phyloP scores from a whole-genome alignment of 2,329 filamentous ascomycete species.

The Paecilomyces fulvus region DNA sequence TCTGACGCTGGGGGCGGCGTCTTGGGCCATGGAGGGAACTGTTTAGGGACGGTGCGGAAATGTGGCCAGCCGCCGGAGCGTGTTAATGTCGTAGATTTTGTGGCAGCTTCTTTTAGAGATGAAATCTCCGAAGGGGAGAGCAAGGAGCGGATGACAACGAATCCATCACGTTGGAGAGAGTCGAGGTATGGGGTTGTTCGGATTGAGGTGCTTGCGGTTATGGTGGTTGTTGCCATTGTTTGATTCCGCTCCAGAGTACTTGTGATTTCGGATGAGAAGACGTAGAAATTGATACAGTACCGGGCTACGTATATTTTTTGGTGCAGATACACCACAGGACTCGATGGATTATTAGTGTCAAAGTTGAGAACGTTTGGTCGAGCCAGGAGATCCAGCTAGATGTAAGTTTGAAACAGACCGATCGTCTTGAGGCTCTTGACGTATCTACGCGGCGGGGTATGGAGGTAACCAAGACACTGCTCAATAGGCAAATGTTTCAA shows the following conservation, averaged over 20 bases:
- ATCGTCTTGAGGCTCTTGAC: background rate
- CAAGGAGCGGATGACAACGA: slow-evolving; percentile 61
- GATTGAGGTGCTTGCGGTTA: slow-evolving; percentile 3
- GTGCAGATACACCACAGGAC: background rate
- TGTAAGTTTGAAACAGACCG: background rate
- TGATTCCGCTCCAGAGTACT: background rate
- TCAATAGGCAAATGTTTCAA: background rate
- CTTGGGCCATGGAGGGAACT: slow-evolving; percentile 79
- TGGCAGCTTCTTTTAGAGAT: slow-evolving; percentile 52
- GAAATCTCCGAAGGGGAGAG: slow-evolving; percentile 50
- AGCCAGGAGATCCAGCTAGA: background rate
- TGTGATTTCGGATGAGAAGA: background rate
- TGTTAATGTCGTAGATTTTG: slow-evolving; percentile 51
- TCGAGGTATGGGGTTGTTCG: slow-evolving; percentile 35
- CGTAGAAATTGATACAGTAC: background rate
- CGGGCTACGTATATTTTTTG: background rate
- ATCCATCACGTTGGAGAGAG: slow-evolving; percentile 62
- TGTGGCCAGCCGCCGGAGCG: slow-evolving; percentile 69
- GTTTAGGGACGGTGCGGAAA: slow-evolving; percentile 76
- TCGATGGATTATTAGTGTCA: background rate
- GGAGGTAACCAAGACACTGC: background rate
- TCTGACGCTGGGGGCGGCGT: slow-evolving; percentile 38
- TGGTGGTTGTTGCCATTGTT: background rate
- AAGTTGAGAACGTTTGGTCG: background rate
- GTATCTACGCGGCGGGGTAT: background rate